phyloP scores from a whole-genome alignment of 83 land plant species.

The Thuja plicata region DNA sequence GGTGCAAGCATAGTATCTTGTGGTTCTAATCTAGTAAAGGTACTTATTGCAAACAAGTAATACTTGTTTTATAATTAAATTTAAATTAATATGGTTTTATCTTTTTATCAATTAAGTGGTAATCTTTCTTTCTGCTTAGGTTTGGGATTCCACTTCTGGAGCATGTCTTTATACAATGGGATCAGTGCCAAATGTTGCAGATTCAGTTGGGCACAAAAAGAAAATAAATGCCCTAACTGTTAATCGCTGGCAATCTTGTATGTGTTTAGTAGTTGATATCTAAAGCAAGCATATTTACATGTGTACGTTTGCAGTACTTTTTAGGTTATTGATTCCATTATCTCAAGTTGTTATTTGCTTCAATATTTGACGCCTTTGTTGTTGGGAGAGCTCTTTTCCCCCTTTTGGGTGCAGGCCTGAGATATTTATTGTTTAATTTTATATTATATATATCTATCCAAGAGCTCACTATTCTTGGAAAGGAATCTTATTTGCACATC shows the following conservation, averaged over 20 bases:
- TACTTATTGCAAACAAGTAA: constrained; percentile 12
- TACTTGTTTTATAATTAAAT: background rate
- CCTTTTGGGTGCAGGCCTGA: background rate
- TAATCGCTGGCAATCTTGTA: constrained; percentile 52
- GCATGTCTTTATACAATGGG: constrained; percentile 60
- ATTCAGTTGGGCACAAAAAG: constrained; percentile 40
- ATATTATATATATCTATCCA: background rate
- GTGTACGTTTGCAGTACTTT: background rate
- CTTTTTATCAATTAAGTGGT: background rate
- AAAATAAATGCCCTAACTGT: constrained; percentile 65
- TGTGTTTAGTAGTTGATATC: constrained; percentile 13
- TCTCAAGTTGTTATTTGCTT: background rate
- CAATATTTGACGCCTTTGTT: background rate
- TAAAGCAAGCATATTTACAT: background rate
- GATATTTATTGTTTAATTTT: background rate
- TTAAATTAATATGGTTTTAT: background rate
- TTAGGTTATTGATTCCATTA: background rate
- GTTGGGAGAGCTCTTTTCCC: background rate
- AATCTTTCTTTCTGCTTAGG: constrained; percentile 20
- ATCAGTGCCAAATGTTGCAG: constrained; percentile 23
- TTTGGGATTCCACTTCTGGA: constrained; percentile 57
- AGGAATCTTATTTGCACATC: background rate
- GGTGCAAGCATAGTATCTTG: constrained; percentile 56
- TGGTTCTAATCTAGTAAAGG: constrained; percentile 57
- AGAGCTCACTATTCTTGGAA: background rate